Evolutionary conservation across 352 stramenopile genomes (phyloP).

Genomic region (Peronospora destructor): DNA sequence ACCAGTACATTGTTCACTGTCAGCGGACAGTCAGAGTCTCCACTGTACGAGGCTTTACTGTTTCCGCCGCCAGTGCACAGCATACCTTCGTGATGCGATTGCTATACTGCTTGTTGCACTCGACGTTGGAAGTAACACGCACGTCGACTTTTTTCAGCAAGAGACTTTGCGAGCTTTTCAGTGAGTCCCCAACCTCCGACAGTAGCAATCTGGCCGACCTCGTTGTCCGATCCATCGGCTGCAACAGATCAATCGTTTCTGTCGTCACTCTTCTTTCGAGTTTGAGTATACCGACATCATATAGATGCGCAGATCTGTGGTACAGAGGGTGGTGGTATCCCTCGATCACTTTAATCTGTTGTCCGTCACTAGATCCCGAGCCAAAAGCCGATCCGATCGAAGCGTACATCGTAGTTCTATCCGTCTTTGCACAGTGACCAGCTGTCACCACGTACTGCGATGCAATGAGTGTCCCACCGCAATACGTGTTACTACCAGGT

Average conservation of each 20-base stretch:
- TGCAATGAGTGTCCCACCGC: conserved; percentile 56
- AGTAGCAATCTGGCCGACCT: conserved; percentile 42
- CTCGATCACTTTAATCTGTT: conserved; percentile 43
- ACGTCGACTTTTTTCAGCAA: conserved; percentile 52
- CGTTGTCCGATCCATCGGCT: conserved; percentile 42
- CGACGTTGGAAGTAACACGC: conserved; percentile 45
- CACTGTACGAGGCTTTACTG: conserved; percentile 56
- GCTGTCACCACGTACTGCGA: conserved; percentile 63
- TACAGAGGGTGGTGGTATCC: conserved; percentile 47
- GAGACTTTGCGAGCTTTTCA: conserved; percentile 32
- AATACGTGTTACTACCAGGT: conserved; percentile 40
- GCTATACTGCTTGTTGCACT: conserved; percentile 53
- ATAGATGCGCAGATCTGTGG: conserved; percentile 43
- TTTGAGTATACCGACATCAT: conserved; percentile 53
- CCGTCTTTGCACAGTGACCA: conserved; percentile 59
- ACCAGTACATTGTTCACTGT: conserved; percentile 46
- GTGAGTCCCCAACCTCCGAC: conserved; percentile 59
- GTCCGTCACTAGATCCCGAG: conserved; percentile 33
- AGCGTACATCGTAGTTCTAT: conserved; percentile 34
- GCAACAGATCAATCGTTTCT: conserved; percentile 29
- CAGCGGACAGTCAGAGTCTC: conserved; percentile 58
- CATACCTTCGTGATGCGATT: conserved; percentile 58
- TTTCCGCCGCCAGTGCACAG: conserved; percentile 44
- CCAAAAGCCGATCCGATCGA: conserved; percentile 46
- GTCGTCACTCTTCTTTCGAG: conserved; percentile 37